These are phyloP conservation scores for Populus hybrid DNA, from an alignment of 441 rosid genomes.

Conservation along the genomic window DNA sequence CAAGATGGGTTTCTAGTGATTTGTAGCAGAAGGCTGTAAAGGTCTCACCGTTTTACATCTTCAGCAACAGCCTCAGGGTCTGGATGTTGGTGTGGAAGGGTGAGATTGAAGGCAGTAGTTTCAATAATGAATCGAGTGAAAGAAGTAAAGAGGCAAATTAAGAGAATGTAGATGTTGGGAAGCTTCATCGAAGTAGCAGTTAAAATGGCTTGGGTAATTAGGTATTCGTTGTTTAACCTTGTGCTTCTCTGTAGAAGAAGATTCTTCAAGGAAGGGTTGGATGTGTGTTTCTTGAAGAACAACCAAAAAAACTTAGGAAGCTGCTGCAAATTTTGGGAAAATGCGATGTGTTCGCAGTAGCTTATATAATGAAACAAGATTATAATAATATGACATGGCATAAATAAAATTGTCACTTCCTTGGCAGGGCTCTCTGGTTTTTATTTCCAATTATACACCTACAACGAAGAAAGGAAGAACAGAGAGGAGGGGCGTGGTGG, in stretches of 20 bases:
- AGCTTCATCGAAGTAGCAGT: slow-evolving; percentile 40
- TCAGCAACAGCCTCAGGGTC: slow-evolving; percentile 72
- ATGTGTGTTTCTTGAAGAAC: slow-evolving; percentile 6
- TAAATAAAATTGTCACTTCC: background rate
- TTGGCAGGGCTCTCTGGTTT: slow-evolving; percentile 11
- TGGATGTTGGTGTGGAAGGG: slow-evolving; percentile 86
- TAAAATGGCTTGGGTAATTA: background rate
- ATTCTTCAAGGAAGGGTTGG: background rate
- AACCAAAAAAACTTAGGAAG: slow-evolving; percentile 14
- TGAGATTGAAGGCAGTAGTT: slow-evolving; percentile 43
- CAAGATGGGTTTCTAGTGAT: slow-evolving; percentile 12
- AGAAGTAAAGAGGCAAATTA: slow-evolving; percentile 29
- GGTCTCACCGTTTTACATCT: slow-evolving; percentile 62
- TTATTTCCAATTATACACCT: slow-evolving; percentile 18
- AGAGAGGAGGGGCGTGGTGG: slow-evolving; percentile 10
- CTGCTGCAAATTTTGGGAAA: slow-evolving; percentile 14
- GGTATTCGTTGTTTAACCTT: background rate
- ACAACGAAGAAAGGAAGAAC: slow-evolving; percentile 20
- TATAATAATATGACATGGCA: background rate
- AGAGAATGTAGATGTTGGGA: slow-evolving; percentile 45
- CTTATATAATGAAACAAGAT: slow-evolving; percentile 30
- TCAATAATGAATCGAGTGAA: slow-evolving; percentile 13
- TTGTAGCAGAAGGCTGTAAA: background rate
- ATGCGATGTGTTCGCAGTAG: slow-evolving; percentile 19
- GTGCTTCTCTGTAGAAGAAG: slow-evolving; percentile 19